Conservation (phyloP, 1,139 yeast genomes). For the Nakaseomyces bracarensis region DNA sequence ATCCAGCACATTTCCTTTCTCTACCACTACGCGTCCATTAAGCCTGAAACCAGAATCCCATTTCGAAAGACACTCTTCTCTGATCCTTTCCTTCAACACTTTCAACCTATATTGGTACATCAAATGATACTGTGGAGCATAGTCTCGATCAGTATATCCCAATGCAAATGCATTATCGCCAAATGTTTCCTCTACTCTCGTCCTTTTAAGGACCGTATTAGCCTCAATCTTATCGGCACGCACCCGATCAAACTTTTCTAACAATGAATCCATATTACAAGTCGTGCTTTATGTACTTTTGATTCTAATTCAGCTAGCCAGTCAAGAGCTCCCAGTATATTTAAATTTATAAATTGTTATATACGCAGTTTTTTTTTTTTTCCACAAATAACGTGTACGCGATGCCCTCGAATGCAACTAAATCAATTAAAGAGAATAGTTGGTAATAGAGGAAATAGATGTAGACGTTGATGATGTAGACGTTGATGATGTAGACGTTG, state of each 20-base stretch:
- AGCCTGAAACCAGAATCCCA: constrained; percentile 45
- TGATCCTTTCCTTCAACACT: constrained; percentile 47
- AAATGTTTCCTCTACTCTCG: constrained; percentile 12
- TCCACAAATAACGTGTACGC: too few species aligned
- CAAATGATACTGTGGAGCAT: constrained; percentile 63
- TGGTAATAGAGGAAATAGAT: too few species aligned
- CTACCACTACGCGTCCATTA: constrained; percentile 34
- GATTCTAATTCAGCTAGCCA: too few species aligned
- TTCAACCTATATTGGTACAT: constrained; percentile 61
- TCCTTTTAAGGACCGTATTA: constrained; percentile 11
- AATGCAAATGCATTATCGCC: constrained; percentile 24
- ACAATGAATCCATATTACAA: constrained; percentile 14
- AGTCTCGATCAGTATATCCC: constrained; percentile 39
- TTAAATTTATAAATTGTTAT: too few species aligned
- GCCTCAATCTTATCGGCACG: constrained; percentile 12
- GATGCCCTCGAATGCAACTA: too few species aligned
- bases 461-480: too few species aligned
- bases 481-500: too few species aligned
- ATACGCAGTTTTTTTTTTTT: too few species aligned
- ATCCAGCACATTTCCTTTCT: constrained; percentile 63
- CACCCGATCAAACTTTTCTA: constrained; percentile 15
- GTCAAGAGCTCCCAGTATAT: too few species aligned
- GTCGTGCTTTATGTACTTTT: too few species aligned
- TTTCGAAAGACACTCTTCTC: constrained; percentile 39
- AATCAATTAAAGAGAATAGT: too few species aligned